Evolutionary conservation across 352 stramenopile genomes (phyloP), one percentile per base, ranked within the genome.

Genomic region (Saprolegnia diclina): DNA sequence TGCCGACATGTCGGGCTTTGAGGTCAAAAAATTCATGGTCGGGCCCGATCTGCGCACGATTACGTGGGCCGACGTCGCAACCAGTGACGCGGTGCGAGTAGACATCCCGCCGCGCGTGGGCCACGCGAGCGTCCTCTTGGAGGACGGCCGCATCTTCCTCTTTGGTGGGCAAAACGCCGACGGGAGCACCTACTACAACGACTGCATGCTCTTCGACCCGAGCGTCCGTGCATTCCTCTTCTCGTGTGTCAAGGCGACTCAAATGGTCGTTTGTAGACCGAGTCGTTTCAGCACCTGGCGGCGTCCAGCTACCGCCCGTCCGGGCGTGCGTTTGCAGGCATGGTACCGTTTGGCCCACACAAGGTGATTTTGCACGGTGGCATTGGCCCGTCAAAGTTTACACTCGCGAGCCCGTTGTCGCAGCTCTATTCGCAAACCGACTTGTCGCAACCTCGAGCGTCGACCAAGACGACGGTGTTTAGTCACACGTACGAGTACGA

Each of bases 11-110:
- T 18, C 14, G 1, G 7, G 7, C 14, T 67, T 67, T 44, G 61
- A 67, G 21, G 40, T 67, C 26, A n/a, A 56, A 2, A 54, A 56
- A 22, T 67, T 67, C 32, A 16, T 19, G 35, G 22, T 67, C 18
- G 61, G 22, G 9, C 11, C 32, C 18, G 48, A 46, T 10, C 0
- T 16, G 14, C 16, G 19, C 9, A 54, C 24, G 1, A n/a, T 37
- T 21, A 67, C 37, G 22, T 67, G 61, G 61, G 44, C 26, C 3
- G 29, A 14, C 6, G 40, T 67, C 45, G 38, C 21, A 5, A 13
- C 29, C 18, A 1, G 5, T 7, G 24, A 56, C 24, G 26, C 1
- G 5, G 40, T 67, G 32, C 29, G 29, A 35, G 29, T 5, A 5
- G 29, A 35, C 29, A 35, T 35, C 29, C 19, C 38, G 7, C 21